phyloP scores from a whole-genome alignment of 192 early-diverging fungal species.

The Coemansia sp. region DNA sequence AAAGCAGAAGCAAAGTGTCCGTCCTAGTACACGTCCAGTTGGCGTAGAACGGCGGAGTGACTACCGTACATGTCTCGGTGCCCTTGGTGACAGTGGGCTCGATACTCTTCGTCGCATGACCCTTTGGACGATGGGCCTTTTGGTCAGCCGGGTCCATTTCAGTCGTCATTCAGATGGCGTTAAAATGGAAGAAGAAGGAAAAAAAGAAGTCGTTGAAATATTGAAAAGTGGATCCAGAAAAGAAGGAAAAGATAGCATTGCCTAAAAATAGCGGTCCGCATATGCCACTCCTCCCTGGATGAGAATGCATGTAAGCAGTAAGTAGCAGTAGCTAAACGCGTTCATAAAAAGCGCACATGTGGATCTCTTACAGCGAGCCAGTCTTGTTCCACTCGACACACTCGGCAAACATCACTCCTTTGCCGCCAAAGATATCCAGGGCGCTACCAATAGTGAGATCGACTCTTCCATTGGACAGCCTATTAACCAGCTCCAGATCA shows the following conservation, averaged over 20 bases:
- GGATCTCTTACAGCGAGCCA: not conserved
- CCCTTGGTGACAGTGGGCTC: not conserved
- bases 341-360: not conserved
- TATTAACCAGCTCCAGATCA: slow-evolving; percentile 79
- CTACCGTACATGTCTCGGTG: not conserved
- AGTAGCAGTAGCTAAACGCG: too few species aligned
- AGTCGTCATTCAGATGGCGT: slow-evolving; percentile 2
- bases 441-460: slow-evolving; percentile 96
- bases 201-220: not conserved
- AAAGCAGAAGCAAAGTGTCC: slow-evolving; percentile 19
- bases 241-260: not conserved
- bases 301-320: too few species aligned
- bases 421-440: slow-evolving; percentile 96
- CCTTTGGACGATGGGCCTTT: slow-evolving; percentile 26
- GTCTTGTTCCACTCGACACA: slow-evolving; percentile 73
- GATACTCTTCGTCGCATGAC: slow-evolving; percentile 30
- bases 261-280: not conserved
- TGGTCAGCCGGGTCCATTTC: slow-evolving; percentile 1
- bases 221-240: not conserved
- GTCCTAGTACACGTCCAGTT: slow-evolving; percentile 21
- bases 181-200: not conserved
- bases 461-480: slow-evolving; percentile 76
- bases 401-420: slow-evolving; percentile 74
- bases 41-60: slow-evolving; percentile 16
- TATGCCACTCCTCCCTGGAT: too few species aligned